phyloP scores from a whole-genome alignment of 768 basidiomycete genomes.

The Dendrothele bispora region DNA sequence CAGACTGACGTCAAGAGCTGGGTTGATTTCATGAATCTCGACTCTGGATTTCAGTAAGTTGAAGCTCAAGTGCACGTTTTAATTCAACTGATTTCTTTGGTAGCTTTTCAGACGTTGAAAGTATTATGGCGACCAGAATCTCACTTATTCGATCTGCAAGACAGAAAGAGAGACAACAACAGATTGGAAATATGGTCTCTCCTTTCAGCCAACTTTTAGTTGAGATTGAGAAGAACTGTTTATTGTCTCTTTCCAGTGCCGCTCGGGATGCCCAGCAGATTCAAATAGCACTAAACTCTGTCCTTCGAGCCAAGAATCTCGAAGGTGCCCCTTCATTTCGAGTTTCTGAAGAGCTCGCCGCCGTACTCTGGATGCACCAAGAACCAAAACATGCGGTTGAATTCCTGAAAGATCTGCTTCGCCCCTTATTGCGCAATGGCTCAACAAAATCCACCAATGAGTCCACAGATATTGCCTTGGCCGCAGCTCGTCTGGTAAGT shows the following conservation, averaged over 20 bases:
- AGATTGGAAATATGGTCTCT: conserved; percentile 69
- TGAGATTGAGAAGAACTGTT: conserved; percentile 65
- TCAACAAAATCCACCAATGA: too few relatives aligned
- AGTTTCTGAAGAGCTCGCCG: conserved; percentile 80
- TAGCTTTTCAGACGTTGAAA: conserved; percentile 78
- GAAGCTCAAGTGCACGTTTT: background rate
- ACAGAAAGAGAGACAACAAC: conserved; percentile 69
- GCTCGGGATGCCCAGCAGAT: conserved; percentile 67
- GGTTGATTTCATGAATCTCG: conserved; percentile 46
- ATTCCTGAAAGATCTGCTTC: conserved; percentile 49
- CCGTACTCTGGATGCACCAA: conserved; percentile 85
- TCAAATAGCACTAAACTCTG: conserved; percentile 86
- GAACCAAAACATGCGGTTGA: conserved; percentile 85
- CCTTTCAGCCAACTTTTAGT: conserved; percentile 51
- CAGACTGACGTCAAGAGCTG: conserved; percentile 33
- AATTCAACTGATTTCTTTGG: conserved; percentile 11
- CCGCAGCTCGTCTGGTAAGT: conserved; percentile 68
- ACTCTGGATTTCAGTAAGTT: conserved; percentile 66
- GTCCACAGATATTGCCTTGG: too few relatives aligned
- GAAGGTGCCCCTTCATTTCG: conserved; percentile 43
- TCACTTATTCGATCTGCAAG: conserved; percentile 76
- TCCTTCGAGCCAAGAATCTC: conserved; percentile 72
- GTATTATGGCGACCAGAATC: conserved; percentile 76
- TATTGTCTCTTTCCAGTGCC: conserved; percentile 67
- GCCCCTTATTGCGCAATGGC: too few relatives aligned